Evolutionary conservation across 768 basidiomycete genomes (phyloP).

Genomic region (Russula emetica): DNA sequence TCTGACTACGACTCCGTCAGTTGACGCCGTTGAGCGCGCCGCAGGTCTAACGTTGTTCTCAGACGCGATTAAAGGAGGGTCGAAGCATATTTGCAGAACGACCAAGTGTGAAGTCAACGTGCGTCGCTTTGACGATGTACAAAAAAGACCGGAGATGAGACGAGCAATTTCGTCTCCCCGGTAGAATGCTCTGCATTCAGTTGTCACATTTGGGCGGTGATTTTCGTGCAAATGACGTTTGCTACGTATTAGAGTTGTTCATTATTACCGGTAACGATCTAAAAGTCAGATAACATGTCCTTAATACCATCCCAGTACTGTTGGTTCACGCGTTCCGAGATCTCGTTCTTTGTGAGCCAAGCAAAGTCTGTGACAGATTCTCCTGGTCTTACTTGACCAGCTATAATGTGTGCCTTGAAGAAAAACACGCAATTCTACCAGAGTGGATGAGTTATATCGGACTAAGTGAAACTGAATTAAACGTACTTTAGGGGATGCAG

Average conservation of each 20-base stretch:
- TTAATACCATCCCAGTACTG: constrained; percentile 75
- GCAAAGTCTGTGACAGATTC: constrained; percentile 68
- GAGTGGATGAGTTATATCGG: not conserved
- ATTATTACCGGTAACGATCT: constrained; percentile 15
- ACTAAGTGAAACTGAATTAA: not conserved
- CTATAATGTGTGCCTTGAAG: constrained; percentile 90
- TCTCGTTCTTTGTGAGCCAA: constrained; percentile 93
- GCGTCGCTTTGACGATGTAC: constrained; percentile 85
- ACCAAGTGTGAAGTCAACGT: constrained; percentile 87
- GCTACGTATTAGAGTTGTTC: constrained; percentile 2
- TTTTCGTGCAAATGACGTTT: not conserved
- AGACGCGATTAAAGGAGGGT: constrained; percentile 62
- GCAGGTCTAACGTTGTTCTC: constrained; percentile 88
- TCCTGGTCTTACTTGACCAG: constrained; percentile 72
- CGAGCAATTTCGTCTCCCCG: constrained; percentile 50
- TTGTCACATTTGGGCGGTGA: not conserved
- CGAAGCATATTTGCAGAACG: constrained; percentile 84
- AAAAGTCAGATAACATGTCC: constrained; percentile 73
- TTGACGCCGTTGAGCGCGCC: constrained; percentile 88
- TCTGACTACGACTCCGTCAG: constrained; percentile 39
- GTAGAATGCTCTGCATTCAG: constrained; percentile 18
- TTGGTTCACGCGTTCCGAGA: constrained; percentile 59
- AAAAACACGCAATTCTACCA: constrained; percentile 75
- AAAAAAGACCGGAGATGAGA: constrained; percentile 55
- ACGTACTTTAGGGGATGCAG: constrained; percentile 25